Conservation (phyloP, 108 stramenopile species). For the Cylindrotheca fusiformis region DNA sequence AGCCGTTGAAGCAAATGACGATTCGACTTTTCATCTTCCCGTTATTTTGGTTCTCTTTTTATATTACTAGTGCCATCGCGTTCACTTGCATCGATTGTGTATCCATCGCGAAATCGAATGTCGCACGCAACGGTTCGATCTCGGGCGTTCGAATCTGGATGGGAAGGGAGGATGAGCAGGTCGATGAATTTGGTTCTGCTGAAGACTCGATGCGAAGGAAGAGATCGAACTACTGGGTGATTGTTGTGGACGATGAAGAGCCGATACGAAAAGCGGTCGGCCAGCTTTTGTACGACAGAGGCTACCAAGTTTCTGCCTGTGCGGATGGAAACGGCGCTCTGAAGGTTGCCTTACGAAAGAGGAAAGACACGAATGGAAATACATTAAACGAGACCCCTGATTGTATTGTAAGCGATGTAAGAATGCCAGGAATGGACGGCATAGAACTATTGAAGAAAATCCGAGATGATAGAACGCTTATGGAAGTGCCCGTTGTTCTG, state of each 20-base stretch:
- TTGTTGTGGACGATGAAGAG: constrained; percentile 82
- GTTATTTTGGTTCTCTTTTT: no score
- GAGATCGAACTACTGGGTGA: constrained; percentile 28
- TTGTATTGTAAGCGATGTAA: constrained; percentile 55
- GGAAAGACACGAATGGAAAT: background rate
- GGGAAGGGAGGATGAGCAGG: no score
- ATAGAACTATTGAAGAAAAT: constrained; percentile 59
- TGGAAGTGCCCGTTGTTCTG: constrained; percentile 68
- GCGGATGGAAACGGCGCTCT: constrained; percentile 56
- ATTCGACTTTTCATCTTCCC: no score
- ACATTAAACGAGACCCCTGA: constrained; percentile 31
- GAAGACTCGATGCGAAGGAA: constrained; percentile 9
- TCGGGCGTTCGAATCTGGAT: no score
- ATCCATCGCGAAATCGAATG: no score
- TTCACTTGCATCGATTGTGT: no score
- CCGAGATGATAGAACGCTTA: constrained; percentile 43
- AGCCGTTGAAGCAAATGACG: no score
- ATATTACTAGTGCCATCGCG: no score
- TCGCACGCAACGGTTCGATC: no score
- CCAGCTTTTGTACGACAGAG: constrained; percentile 60
- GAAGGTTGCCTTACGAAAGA: constrained; percentile 42
- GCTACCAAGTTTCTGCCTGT: constrained; percentile 74
- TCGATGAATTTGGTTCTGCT: background rate
- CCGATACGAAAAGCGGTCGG: constrained; percentile 66
- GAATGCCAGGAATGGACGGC: constrained; percentile 66